Conservation (phyloP, 179 eudicot species). For the Monotropa hypopitys region DNA sequence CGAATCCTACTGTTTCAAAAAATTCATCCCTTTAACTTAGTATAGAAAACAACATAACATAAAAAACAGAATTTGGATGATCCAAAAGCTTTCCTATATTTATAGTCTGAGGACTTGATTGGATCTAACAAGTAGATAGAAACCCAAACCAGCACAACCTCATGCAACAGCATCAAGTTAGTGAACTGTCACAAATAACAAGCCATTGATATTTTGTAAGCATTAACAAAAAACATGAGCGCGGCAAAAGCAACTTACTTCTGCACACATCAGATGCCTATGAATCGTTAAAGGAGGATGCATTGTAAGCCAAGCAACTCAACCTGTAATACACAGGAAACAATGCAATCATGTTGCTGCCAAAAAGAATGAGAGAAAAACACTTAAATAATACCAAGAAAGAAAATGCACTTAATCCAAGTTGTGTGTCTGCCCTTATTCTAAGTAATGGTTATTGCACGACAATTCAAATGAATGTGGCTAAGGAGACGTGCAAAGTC, state of each 20-base stretch:
- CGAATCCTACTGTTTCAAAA: not conserved
- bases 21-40: not conserved
- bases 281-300: constrained; percentile 5
- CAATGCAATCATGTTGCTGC: not conserved
- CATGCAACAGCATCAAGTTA: not conserved
- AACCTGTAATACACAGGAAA: not conserved
- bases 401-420: not conserved
- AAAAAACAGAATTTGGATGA: not conserved
- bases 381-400: not conserved
- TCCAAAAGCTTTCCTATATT: not conserved
- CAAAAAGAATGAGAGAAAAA: not conserved
- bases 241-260: constrained; percentile 2
- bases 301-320: not conserved
- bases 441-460: not conserved
- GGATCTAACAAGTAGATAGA: not conserved
- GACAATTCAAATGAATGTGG: not conserved
- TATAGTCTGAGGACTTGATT: not conserved
- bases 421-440: not conserved
- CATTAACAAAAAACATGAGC: not conserved
- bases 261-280: constrained; percentile 5
- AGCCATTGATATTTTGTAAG: not conserved
- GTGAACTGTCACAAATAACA: not conserved
- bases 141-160: not conserved
- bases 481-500: not conserved
- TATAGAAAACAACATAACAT: not conserved